Percentiles rank a stretch among this genome's conserved stretches.
Evolutionary conservation across 176 grass and related monocot genomes (phyloP).

Genomic region (Oryza meyeriana): DNA sequence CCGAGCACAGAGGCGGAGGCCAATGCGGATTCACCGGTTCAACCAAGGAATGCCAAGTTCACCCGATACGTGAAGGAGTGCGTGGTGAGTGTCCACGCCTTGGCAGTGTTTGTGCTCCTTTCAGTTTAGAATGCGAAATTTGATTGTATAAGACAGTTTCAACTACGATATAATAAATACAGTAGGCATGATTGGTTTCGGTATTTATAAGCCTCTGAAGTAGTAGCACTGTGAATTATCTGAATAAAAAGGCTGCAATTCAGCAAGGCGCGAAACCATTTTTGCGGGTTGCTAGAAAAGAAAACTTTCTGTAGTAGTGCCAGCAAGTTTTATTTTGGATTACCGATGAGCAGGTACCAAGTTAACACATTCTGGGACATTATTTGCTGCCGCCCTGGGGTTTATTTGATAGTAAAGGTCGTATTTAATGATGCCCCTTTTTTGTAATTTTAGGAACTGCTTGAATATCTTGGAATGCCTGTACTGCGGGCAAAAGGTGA

Average conservation of each 20-base stretch:
- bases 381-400: background rate
- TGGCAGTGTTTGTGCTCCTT: background rate
- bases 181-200: background rate
- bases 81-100: constrained; percentile 29
- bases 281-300: background rate
- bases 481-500: constrained; percentile 66
- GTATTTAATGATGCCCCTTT: constrained; percentile 11
- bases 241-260: background rate
- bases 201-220: background rate
- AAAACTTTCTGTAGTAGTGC: background rate
- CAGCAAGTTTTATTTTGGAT: background rate
- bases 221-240: background rate
- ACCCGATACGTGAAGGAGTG: constrained; percentile 56
- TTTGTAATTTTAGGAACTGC: constrained; percentile 57
- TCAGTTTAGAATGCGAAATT: background rate
- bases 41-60: constrained; percentile 48
- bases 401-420: background rate
- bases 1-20: constrained; percentile 23
- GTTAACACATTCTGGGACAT: background rate
- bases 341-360: background rate
- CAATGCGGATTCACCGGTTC: constrained; percentile 30
- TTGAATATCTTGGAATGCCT: constrained; percentile 82
- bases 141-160: background rate
- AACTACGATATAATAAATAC: background rate
- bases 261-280: background rate